These are phyloP conservation scores for Lactarius sp. DNA, from an alignment of 768 basidiomycete species.

Conservation along the genomic window DNA sequence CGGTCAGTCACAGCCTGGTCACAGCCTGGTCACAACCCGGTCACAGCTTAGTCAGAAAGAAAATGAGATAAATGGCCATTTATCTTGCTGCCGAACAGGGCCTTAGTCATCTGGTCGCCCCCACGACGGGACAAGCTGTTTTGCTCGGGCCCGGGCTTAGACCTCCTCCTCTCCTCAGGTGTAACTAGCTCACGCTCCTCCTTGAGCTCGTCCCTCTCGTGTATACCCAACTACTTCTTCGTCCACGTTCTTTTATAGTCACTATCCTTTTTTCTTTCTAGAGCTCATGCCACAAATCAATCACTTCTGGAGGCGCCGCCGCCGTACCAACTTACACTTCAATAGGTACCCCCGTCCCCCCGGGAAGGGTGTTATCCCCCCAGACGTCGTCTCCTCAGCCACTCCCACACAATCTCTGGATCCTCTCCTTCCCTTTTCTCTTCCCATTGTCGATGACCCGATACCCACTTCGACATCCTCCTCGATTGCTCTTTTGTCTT, in stretches of 20 bases:
- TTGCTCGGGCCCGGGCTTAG: too few species aligned
- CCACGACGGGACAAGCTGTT: not conserved
- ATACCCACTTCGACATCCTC: not conserved
- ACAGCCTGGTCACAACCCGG: too few species aligned
- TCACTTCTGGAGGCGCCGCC: not conserved
- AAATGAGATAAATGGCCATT: too few species aligned
- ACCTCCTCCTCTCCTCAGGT: too few species aligned
- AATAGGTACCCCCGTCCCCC: too few species aligned
- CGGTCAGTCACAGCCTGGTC: too few species aligned
- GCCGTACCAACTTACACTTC: not conserved
- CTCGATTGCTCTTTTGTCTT: not conserved
- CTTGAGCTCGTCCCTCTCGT: not conserved
- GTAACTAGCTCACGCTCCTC: too few species aligned
- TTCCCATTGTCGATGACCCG: not conserved
- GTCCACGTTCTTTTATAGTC: constrained; percentile 11
- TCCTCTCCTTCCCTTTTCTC: not conserved
- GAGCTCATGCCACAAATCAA: constrained; percentile 7
- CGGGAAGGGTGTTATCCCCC: not conserved
- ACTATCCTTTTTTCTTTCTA: not conserved
- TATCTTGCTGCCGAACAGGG: too few species aligned
- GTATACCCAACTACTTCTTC: not conserved
- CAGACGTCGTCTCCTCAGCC: not conserved
- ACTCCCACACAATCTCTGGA: not conserved
- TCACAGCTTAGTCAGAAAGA: too few species aligned
- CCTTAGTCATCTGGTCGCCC: constrained; percentile 2